Evolutionary conservation across 2,329 filamentous ascomycete genomes (phyloP), one percentile per base, ranked within the genome.

Genomic region (Phyllosticta citribraziliensis): DNA sequence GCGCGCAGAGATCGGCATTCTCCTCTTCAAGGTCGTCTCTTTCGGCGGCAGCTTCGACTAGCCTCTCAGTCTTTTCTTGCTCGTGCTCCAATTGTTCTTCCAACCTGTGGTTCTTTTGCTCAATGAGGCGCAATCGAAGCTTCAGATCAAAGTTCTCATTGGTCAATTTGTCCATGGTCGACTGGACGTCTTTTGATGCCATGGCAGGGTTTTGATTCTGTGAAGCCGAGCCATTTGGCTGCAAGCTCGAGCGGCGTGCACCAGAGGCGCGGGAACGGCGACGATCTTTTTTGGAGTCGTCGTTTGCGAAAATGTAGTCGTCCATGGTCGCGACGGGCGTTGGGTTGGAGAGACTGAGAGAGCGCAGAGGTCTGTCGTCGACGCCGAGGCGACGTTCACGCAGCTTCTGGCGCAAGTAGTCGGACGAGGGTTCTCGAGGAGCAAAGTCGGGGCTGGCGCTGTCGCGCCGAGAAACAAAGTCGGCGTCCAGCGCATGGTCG

Each of bases 131-230:
- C 53, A 63, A 27, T 30, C 62, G 58, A 40, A 63, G 24, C 20
- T 61, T 63, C 24, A 63, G 58, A 33, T 61, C 62, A 25, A 61
- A 63, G 25, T 61, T 63, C n/a, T 57, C 58, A 22, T 61, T 63
- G 50, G 50, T 35, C 52, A 63, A 35, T 30, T 58, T 63, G 58
- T 61, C 62, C 50, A 63, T 22, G 40, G 19, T 20, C 25, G 47
- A 30, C 25, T 61, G 55, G 12, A 58, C 52, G 19, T 61, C 62
- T 30, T 57, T 57, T 17, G 55, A 51, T 11, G 55, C 56, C 55
- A 54, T 61, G 47, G 54, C 56, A 55, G 35, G 56, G 20, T 55
- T 20, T 52, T 40, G 47, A 25, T 47, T 24, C 6, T 56, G 58
- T 8, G 55, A 52, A 19, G 27, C 22, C 5, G 40, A 20, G 53